phyloP scores from a whole-genome alignment of 352 stramenopile genomes.

The Phytophthora sansomeana region DNA sequence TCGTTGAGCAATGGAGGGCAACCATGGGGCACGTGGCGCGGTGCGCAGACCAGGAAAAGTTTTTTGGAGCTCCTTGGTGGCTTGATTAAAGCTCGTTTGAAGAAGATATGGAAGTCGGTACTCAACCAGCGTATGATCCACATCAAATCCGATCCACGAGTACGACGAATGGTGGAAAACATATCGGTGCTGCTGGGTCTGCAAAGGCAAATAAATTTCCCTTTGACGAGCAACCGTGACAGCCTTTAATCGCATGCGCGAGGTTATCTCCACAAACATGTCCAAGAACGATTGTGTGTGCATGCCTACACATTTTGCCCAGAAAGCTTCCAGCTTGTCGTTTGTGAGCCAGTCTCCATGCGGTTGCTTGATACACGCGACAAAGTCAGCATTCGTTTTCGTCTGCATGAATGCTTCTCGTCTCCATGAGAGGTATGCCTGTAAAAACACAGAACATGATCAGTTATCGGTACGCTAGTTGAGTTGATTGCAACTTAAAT shows the following conservation, averaged over 20 bases:
- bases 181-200: slow-evolving; percentile 42
- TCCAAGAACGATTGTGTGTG: slow-evolving; percentile 52
- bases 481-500: background rate
- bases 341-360: slow-evolving; percentile 48
- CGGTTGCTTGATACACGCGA: slow-evolving; percentile 30
- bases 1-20: slow-evolving; percentile 52
- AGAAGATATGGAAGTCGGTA: slow-evolving; percentile 56
- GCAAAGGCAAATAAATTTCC: slow-evolving; percentile 29
- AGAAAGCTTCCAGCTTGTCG: slow-evolving; percentile 56
- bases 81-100: slow-evolving; percentile 50
- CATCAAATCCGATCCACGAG: slow-evolving; percentile 67
- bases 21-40: slow-evolving; percentile 35
- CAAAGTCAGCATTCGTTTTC: slow-evolving; percentile 32
- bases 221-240: slow-evolving; percentile 43
- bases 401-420: slow-evolving; percentile 42
- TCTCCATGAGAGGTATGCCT: slow-evolving; percentile 49
- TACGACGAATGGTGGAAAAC: slow-evolving; percentile 50
- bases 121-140: slow-evolving; percentile 64
- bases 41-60: slow-evolving; percentile 49
- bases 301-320: slow-evolving; percentile 41
- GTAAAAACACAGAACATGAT: background rate
- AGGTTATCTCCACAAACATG: slow-evolving; percentile 38
- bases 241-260: slow-evolving; percentile 49
- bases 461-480: background rate
- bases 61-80: slow-evolving; percentile 53